Conservation (phyloP, 2,329 filamentous ascomycete species). For the Exophiala sideris region DNA sequence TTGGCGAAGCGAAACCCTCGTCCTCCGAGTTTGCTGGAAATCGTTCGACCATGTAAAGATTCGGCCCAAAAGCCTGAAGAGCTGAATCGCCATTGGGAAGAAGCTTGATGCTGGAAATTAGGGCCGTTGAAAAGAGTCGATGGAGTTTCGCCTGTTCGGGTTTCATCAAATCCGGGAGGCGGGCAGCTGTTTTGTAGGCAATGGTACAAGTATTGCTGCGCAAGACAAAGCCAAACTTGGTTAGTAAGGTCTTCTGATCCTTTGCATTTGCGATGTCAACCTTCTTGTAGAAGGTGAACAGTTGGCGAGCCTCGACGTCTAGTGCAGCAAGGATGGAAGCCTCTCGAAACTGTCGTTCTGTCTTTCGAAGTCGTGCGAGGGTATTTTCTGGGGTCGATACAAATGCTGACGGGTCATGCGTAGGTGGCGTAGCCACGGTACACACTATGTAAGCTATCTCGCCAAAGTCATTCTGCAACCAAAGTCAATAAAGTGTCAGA, state of each 20-base stretch:
- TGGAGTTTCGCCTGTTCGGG: slow-evolving; percentile 24
- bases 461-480: slow-evolving; percentile 24
- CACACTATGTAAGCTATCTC: slow-evolving; percentile 30
- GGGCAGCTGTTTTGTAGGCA: slow-evolving; percentile 27
- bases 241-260: slow-evolving; percentile 27
- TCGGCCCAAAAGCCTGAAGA: slow-evolving; percentile 16
- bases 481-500: slow-evolving; percentile 1
- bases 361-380: slow-evolving; percentile 23
- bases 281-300: slow-evolving; percentile 30
- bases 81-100: slow-evolving; percentile 13
- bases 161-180: slow-evolving; percentile 27
- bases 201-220: slow-evolving; percentile 28
- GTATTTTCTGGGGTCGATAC: slow-evolving; percentile 13
- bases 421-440: slow-evolving; percentile 24
- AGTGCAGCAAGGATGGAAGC: slow-evolving; percentile 26
- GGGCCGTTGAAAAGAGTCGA: slow-evolving; percentile 25
- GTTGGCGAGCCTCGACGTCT: slow-evolving; percentile 23
- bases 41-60: slow-evolving; percentile 18
- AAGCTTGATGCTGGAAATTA: slow-evolving; percentile 25
- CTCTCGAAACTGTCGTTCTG: slow-evolving; percentile 27
- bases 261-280: slow-evolving; percentile 26
- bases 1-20: not conserved
- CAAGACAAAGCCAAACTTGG: slow-evolving; percentile 26
- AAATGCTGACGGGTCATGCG: slow-evolving; percentile 11
- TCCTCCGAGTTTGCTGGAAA: slow-evolving; percentile 1